Evolutionary conservation across 1,139 yeast genomes (phyloP), one percentile per base, ranked within the genome.

Genomic region (Geotrichum restrictum): DNA sequence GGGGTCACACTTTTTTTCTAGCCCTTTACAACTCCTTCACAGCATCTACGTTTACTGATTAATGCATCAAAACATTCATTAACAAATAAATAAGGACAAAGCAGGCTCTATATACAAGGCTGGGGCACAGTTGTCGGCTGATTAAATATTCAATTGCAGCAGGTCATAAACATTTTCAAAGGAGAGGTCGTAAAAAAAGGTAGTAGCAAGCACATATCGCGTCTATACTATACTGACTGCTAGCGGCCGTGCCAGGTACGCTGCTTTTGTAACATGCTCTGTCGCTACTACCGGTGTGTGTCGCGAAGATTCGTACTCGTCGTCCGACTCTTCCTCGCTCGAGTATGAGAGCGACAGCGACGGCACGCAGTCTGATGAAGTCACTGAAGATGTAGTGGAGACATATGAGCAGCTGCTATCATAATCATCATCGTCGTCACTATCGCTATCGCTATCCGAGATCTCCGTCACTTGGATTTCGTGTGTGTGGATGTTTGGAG

Each of bases 261-360:
- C 2, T 14, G 21, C 11, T 21, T 37, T 37, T 8, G 40, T 14
- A 37, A 18, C 3, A 16, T 16, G 24, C 19, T n/a, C 24, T 5
- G 24, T 7, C 3, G 40, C 24, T 2, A 13, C 40, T 37, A 18
- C 22, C 24, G 19, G 24, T 5, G 11, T 21, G 19, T 14, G 14
- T 31, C 31, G 10, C 42, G 11, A 27, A 16, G 4, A 38, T 24
- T 32, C 36, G 11, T 13, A 32, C 10, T 49, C 52, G 16, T 45
- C 47, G 6, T 49, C 52, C 13, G 43, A 36, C 32, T 49, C 52
- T 13, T 48, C 51, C 14, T 48, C 51, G 22, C 39, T 31, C 11
- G 52, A 49, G 40, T 49, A 49, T n/a, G 43, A 42, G 22, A 49
- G 33, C 13, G 43, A 37, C 32, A 49, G 33, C 6, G 43, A 37